phyloP scores from a whole-genome alignment of 345 rosid genomes.

The Trapa incisa region DNA sequence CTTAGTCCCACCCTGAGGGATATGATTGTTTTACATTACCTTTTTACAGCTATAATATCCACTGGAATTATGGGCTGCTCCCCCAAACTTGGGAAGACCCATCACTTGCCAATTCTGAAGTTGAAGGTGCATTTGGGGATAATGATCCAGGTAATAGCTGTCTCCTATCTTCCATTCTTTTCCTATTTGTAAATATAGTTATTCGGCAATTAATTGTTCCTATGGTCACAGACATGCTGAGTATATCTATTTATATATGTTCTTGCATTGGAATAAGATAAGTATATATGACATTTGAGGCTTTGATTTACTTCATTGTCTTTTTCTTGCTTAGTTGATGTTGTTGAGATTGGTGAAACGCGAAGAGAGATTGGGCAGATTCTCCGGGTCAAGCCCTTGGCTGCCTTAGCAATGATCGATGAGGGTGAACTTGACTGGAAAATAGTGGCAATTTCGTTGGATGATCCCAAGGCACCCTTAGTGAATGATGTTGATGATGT shows the following conservation, averaged over 20 bases:
- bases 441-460: constrained; percentile 82
- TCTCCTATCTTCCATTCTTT: background rate
- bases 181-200: background rate
- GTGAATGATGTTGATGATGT: constrained; percentile 82
- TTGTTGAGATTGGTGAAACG: constrained; percentile 83
- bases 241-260: background rate
- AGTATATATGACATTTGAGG: background rate
- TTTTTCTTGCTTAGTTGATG: constrained; percentile 45
- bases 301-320: background rate
- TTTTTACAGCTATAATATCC: constrained; percentile 64
- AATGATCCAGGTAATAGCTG: constrained; percentile 63
- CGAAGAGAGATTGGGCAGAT: constrained; percentile 64
- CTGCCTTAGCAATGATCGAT: constrained; percentile 90
- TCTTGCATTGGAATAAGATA: background rate
- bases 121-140: constrained; percentile 89
- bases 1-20: background rate
- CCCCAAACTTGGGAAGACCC: constrained; percentile 99
- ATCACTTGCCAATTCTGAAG: constrained; percentile 58
- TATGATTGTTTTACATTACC: background rate
- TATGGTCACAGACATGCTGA: background rate
- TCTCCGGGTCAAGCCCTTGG: constrained; percentile 76
- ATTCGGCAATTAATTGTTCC: background rate
- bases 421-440: constrained; percentile 99
- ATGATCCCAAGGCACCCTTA: constrained; percentile 89
- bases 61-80: constrained; percentile 97